phyloP scores from a whole-genome alignment of 805 yeast genomes.

The Yamadazyma insecticola region DNA sequence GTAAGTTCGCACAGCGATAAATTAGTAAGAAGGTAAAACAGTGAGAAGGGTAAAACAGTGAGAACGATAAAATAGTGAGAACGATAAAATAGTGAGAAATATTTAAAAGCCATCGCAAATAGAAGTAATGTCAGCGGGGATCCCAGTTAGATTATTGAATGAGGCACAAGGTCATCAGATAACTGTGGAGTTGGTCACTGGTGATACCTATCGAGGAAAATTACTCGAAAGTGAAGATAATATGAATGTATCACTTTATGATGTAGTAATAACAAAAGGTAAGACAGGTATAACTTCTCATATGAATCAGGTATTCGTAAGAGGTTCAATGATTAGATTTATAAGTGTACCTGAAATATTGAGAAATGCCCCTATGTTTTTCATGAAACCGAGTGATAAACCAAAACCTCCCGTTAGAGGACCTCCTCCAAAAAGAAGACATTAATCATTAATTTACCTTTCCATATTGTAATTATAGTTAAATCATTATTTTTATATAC shows the following conservation, averaged over 20 bases:
- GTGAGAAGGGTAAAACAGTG: no score
- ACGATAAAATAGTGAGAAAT: no score
- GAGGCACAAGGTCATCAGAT: slow-evolving; percentile 89
- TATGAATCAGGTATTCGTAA: slow-evolving; percentile 78
- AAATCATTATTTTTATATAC: no score
- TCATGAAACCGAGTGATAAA: slow-evolving; percentile 49
- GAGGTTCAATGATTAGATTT: slow-evolving; percentile 88
- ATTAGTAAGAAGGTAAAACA: no score
- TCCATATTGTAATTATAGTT: neutral
- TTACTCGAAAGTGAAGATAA: slow-evolving; percentile 84
- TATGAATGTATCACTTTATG: slow-evolving; percentile 85
- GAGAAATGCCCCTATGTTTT: slow-evolving; percentile 84
- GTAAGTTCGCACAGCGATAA: no score
- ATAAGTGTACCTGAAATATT: slow-evolving; percentile 86
- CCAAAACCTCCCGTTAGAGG: slow-evolving; percentile 73
- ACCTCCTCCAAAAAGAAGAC: slow-evolving; percentile 41
- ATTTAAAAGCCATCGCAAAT: neutral
- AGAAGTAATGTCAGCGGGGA: slow-evolving; percentile 38
- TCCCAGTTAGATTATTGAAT: slow-evolving; percentile 80
- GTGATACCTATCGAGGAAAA: slow-evolving; percentile 86
- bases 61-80: no score
- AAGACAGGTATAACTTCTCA: slow-evolving; percentile 69
- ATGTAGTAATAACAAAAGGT: slow-evolving; percentile 70
- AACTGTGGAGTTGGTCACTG: slow-evolving; percentile 76
- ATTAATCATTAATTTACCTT: neutral